Base-by-base conservation (phyloP, 495 filamentous ascomycete genomes). In the Alectoria sarmentosa region DNA sequence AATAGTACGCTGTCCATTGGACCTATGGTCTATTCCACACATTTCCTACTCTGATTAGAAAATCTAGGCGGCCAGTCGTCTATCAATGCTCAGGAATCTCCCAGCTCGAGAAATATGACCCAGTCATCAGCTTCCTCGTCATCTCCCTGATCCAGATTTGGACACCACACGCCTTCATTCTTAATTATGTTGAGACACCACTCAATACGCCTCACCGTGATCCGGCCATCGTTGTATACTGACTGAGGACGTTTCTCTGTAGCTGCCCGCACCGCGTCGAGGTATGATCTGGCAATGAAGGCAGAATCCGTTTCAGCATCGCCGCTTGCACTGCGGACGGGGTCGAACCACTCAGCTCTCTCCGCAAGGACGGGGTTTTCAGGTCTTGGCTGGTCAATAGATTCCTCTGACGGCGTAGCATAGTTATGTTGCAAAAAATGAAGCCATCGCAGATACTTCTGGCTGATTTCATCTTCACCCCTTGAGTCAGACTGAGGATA, bases 101-200 rank as follows among this genome's bases (percentile, higher is more conserved):
- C 32, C 34, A 19, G 4, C 52, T 71, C 69, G 15, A 71, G 61
- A 42, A 67, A 69, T 9, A 71, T 36, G 34, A 72, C 58, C 55
- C 65, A 67, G 34, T 74, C 72, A 67, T 62, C 73, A 28, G 59
- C 57, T 54, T 70, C 72, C 48, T 73, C 72, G 10, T 64, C 69
- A 17, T 54, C 65, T 58, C 61, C 67, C n/a, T 66, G 69, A n/a
- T 73, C 58, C 56, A 77, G 19, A 39, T 56, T 56, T 5, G 67
- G 70, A 48, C 49, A 67, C 65, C 71, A 68, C 14, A 70, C 49
- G 23, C 68, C 62, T 60, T 72, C 70, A 26, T 56, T 23, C 14
- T 59, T 68, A 8, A 70, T 58, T 37, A 70, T 42, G 15, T 62
- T 61, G 32, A 70, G 62, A 56, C 66, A 68, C 68, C 66, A 72